A percentile compares a stretch with the other conserved stretches of the same genome.
Evolutionary conservation across 176 grass and related monocot genomes (phyloP).

Genomic region (Bothriochloa decipiens): DNA sequence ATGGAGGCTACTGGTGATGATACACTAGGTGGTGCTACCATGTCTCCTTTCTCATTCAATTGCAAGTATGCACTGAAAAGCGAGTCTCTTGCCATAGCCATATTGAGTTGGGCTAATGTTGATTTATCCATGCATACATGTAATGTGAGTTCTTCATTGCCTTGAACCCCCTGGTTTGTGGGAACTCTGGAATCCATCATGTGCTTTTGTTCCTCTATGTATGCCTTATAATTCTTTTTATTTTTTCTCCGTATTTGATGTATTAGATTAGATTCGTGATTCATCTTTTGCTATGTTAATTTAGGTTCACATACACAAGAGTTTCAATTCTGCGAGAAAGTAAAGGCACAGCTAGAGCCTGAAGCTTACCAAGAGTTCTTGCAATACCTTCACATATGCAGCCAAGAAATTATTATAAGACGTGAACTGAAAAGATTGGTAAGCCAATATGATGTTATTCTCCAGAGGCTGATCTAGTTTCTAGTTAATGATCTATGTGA

Average conservation of each 20-base stretch:
- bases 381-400: slow-evolving; percentile 99
- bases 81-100: slow-evolving; percentile 42
- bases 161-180: neutral
- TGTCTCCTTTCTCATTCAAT: slow-evolving; percentile 72
- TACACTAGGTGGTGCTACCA: slow-evolving; percentile 35
- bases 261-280: slow-evolving; percentile 1
- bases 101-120: neutral
- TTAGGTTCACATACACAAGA: slow-evolving; percentile 80
- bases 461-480: neutral
- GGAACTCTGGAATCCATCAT: neutral
- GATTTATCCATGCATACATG: neutral
- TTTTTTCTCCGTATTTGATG: slow-evolving; percentile 12
- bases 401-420: slow-evolving; percentile 92
- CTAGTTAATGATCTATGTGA: neutral
- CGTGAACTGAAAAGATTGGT: slow-evolving; percentile 95
- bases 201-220: neutral
- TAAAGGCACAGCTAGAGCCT: slow-evolving; percentile 93
- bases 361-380: slow-evolving; percentile 97
- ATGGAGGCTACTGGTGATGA: slow-evolving; percentile 51
- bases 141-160: neutral
- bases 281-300: slow-evolving; percentile 34
- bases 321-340: slow-evolving; percentile 87
- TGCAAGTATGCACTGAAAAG: slow-evolving; percentile 90
- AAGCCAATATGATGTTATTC: slow-evolving; percentile 27
- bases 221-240: neutral